Conservation (phyloP, 768 basidiomycete species). For the Hericium rajendrae region DNA sequence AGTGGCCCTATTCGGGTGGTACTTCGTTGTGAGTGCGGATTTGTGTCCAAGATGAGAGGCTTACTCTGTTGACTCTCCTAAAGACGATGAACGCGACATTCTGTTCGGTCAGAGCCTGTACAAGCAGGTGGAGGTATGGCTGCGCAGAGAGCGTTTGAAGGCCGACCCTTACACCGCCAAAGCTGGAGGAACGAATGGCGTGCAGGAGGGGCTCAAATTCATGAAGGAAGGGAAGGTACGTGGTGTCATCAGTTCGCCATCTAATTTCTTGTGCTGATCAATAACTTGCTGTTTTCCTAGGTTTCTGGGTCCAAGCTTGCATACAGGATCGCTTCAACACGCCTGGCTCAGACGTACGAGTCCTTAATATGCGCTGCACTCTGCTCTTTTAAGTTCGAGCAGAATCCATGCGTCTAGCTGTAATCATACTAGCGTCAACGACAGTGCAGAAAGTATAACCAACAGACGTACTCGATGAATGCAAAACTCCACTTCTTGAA, state of each 20-base stretch:
- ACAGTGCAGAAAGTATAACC: neutral
- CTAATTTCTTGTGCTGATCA: neutral
- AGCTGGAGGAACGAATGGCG: slow-evolving; percentile 16
- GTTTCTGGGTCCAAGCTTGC: slow-evolving; percentile 23
- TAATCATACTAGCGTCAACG: neutral
- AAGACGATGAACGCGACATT: neutral
- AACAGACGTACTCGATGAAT: neutral
- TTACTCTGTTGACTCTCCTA: slow-evolving; percentile 8
- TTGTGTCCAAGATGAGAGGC: slow-evolving; percentile 8
- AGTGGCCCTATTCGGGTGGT: neutral
- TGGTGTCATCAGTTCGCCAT: neutral
- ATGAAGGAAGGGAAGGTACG: slow-evolving; percentile 21
- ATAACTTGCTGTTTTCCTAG: neutral
- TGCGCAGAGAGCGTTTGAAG: slow-evolving; percentile 15
- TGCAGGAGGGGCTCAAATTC: slow-evolving; percentile 6
- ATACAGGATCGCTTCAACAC: slow-evolving; percentile 14
- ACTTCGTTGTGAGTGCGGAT: neutral
- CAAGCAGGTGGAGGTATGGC: slow-evolving; percentile 9
- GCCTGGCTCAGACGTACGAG: neutral
- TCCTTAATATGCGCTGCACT: neutral
- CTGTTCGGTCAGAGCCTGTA: neutral
- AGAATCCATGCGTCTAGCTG: neutral
- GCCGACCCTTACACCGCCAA: slow-evolving; percentile 19
- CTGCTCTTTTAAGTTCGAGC: neutral
- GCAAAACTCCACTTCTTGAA: neutral